phyloP scores from a whole-genome alignment of 768 basidiomycete species.

The Leccinum broughii region DNA sequence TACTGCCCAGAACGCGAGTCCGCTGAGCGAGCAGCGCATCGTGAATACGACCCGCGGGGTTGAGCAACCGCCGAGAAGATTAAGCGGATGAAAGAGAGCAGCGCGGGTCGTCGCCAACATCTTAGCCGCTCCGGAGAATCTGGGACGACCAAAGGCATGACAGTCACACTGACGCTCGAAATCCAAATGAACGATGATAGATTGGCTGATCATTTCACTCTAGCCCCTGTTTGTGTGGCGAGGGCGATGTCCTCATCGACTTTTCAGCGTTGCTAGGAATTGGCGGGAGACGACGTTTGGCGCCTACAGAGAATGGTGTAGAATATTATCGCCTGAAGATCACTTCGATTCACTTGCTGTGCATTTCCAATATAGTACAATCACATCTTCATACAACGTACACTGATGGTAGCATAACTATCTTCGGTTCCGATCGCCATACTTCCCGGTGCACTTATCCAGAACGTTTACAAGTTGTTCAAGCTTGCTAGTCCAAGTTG shows the following conservation, averaged over 20 bases:
- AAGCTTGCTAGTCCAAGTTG: too few relatives aligned
- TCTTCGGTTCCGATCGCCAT: not conserved
- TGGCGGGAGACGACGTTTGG: too few relatives aligned
- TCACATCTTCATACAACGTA: not conserved
- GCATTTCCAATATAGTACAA: not conserved
- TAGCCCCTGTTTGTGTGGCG: not conserved
- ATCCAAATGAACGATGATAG: not conserved
- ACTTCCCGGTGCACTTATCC: not conserved
- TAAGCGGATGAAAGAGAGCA: conserved; percentile 57
- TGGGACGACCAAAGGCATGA: too few relatives aligned
- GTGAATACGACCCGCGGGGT: too few relatives aligned
- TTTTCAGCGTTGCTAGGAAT: not conserved
- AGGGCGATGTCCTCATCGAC: too few relatives aligned
- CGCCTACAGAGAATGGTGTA: too few relatives aligned
- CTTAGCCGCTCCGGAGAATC: conserved; percentile 32
- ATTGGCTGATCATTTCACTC: too few relatives aligned
- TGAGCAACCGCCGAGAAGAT: conserved; percentile 13
- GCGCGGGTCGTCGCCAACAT: conserved; percentile 50
- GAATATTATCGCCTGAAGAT: not conserved
- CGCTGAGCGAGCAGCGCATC: too few relatives aligned
- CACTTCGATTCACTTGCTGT: too few relatives aligned
- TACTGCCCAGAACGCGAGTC: too few relatives aligned
- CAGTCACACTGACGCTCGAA: too few relatives aligned
- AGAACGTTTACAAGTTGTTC: not conserved
- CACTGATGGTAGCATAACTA: not conserved